Conservation (phyloP, 2,329 filamentous ascomycete species). For the Fusarium multiceps region DNA sequence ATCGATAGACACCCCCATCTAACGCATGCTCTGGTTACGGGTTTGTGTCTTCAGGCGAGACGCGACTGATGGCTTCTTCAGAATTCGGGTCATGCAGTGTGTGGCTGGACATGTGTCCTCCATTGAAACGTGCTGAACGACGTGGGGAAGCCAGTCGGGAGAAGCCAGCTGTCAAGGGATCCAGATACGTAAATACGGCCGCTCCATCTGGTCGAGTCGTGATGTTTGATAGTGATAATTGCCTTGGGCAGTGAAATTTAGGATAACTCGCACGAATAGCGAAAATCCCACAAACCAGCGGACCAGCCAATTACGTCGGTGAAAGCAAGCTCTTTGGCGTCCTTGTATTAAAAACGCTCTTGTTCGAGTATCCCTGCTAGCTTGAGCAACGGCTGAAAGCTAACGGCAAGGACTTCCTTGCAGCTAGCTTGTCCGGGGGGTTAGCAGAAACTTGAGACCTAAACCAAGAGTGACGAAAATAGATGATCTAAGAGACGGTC, state of each 20-base stretch:
- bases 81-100: slow-evolving; percentile 41
- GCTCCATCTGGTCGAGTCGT: slow-evolving; percentile 29
- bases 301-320: slow-evolving; percentile 15
- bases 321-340: slow-evolving; percentile 30
- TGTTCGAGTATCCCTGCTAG: slow-evolving; percentile 39
- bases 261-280: slow-evolving; percentile 20
- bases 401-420: slow-evolving; percentile 10
- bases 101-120: slow-evolving; percentile 54
- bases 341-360: slow-evolving; percentile 32
- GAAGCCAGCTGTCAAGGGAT: slow-evolving; percentile 49
- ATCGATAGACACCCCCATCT: slow-evolving; percentile 24
- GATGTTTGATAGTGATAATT: slow-evolving; percentile 34
- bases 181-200: slow-evolving; percentile 35
- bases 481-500: background rate
- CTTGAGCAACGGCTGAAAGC: slow-evolving; percentile 26
- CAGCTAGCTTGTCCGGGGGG: slow-evolving; percentile 7
- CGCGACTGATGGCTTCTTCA: slow-evolving; percentile 38
- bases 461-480: background rate
- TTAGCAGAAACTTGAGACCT: background rate
- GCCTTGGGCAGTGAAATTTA: slow-evolving; percentile 29
- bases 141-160: slow-evolving; percentile 47
- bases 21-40: slow-evolving; percentile 22
- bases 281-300: slow-evolving; percentile 9
- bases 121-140: slow-evolving; percentile 51
- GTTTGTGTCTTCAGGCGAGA: slow-evolving; percentile 31